Base-by-base conservation (phyloP, 2,329 filamentous ascomycete genomes). In the Diaporthe capsici region DNA sequence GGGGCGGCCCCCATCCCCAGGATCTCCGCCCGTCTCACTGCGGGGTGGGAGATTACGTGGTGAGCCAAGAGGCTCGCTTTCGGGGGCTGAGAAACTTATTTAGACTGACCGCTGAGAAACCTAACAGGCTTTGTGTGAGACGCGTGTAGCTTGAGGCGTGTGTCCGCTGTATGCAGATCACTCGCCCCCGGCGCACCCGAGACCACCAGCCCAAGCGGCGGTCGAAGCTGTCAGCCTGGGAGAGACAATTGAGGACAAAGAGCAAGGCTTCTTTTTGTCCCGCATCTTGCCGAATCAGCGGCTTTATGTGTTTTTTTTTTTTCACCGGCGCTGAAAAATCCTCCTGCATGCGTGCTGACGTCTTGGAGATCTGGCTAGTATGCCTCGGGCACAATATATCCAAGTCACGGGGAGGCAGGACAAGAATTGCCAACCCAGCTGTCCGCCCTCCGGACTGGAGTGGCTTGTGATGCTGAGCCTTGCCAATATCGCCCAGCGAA, bases 401-500 rank as follows among this genome's bases (percentile, higher is more conserved):
- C 34, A 70, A 70, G 65, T 70, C 65, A 70, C 34, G 34, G 65
- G 63, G 53, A 31, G 49, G 22, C 28, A 3, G 15, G 65, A 55
- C 65, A 70, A 70, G 65, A 70, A 25, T 6, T 42, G 65, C 65
- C 34, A 70, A 70, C 22, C 65, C 31, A 49, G 31, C n/a, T 31
- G 31, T 55, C n/a, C 15, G 51, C 65, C 15, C n/a, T 55, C 65
- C 65, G n/a, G 34, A 70, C 34, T 70, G 49, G 65, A 12, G 65
- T 70, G 65, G 31, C 65, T 70, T 55, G 49, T 22, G 53, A 28
- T 70, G 65, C 65, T 70, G 34, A 55, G 65, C 65, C 65, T 42
- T 70, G 65, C 65, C 65, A 70, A 70, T 70, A 15, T 25, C 31
- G 65, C 65, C 65, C 47, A 70, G 47, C 49, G 20, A 70, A 70